Percentiles rank a stretch among this genome's conserved stretches.
phyloP scores from a whole-genome alignment of 139 green algal genomes.

The Deuterostichococcus epilithicus region DNA sequence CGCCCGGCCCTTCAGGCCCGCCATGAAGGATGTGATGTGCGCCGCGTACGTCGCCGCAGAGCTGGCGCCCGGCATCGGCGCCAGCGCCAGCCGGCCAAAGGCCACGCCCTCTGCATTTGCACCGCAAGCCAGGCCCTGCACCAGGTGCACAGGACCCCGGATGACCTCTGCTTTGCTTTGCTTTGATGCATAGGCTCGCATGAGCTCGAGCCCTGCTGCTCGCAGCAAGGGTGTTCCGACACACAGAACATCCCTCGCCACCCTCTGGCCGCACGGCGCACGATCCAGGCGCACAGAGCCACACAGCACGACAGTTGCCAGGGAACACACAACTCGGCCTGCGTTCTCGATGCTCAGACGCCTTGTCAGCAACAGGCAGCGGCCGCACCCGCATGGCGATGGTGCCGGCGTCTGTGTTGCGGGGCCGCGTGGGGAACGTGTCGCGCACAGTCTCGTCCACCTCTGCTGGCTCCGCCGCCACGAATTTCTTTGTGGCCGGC shows the following conservation, averaged over 20 bases:
- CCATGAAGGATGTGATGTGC: background rate
- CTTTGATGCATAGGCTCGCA: too few relatives aligned
- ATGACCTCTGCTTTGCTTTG: too few relatives aligned
- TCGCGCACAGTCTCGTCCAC: slow-evolving; percentile 12
- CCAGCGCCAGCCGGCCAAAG: slow-evolving; percentile 1
- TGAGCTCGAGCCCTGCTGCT: too few relatives aligned
- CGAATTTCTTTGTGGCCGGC: too few relatives aligned
- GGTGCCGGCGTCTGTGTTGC: background rate
- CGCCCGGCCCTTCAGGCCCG: background rate
- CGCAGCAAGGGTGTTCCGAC: too few relatives aligned
- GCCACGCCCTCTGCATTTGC: slow-evolving; percentile 17
- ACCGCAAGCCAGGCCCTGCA: slow-evolving; percentile 7
- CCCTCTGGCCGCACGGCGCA: too few relatives aligned
- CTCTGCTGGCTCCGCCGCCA: background rate
- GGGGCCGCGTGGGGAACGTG: background rate
- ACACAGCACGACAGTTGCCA: background rate
- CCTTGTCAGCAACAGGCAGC: too few relatives aligned
- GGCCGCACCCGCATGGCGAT: background rate
- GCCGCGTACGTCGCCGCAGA: background rate
- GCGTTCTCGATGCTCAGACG: too few relatives aligned
- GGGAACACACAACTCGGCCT: too few relatives aligned
- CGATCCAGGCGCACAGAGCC: too few relatives aligned
- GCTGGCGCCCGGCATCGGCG: background rate
- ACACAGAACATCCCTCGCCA: too few relatives aligned
- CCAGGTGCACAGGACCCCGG: too few relatives aligned